phyloP scores from a whole-genome alignment of 1,284 basidiomycete species.

The Laetiporus sulphureus region DNA sequence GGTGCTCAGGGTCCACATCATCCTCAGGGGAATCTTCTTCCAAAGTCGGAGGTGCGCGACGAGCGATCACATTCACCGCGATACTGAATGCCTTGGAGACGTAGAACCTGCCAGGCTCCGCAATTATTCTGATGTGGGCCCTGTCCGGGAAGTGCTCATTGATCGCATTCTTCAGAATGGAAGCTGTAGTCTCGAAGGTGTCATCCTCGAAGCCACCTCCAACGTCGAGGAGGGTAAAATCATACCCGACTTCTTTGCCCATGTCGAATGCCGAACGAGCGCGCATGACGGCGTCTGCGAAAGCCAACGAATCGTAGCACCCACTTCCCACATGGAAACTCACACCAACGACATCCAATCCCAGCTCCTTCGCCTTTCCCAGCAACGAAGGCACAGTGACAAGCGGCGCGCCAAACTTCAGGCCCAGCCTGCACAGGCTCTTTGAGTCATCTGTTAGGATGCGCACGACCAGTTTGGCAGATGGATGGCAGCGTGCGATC shows the following conservation, averaged over 20 bases:
- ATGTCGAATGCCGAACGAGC: conserved; percentile 87
- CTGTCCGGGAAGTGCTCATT: conserved; percentile 84
- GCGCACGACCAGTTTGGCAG: conserved; percentile 85
- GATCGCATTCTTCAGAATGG: conserved; percentile 69
- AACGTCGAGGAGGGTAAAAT: conserved; percentile 83
- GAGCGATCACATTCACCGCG: conserved; percentile 91
- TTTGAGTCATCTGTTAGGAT: conserved; percentile 98
- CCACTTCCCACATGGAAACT: conserved; percentile 99
- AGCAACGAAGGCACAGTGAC: conserved; percentile 78
- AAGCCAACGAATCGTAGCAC: conserved; percentile 89
- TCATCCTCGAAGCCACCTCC: conserved; percentile 95
- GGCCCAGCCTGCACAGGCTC: conserved; percentile 87
- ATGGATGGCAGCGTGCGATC: conserved; percentile 77
- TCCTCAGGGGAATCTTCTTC: conserved; percentile 27
- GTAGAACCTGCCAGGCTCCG: conserved; percentile 95
- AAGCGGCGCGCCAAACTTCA: conserved; percentile 96
- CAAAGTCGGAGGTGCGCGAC: conserved; percentile 52
- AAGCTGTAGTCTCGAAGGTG: conserved; percentile 80
- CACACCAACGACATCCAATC: conserved; percentile 88
- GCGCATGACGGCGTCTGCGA: conserved; percentile 84
- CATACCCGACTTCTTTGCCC: conserved; percentile 77
- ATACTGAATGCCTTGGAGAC: conserved; percentile 92
- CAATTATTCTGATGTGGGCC: conserved; percentile 76
- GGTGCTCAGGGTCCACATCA: conserved; percentile 39
- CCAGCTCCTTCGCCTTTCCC: conserved; percentile 72